phyloP scores from a whole-genome alignment of 2,329 filamentous ascomycete genomes.

The Beauveria sp. region DNA sequence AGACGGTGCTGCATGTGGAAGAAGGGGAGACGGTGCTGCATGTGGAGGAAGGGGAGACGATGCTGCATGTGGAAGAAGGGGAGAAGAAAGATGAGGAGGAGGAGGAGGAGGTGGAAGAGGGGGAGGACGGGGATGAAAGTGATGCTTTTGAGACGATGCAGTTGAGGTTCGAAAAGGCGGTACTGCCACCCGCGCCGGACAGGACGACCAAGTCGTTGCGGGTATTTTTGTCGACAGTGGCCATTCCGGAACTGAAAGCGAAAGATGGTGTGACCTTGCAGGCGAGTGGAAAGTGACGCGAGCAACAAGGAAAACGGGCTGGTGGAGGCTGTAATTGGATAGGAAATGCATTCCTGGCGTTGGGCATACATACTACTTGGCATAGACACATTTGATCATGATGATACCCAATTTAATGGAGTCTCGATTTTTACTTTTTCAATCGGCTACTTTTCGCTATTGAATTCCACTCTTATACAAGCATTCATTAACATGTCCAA shows the following conservation, averaged over 20 bases:
- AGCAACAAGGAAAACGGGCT: neutral
- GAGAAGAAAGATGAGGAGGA: conserved; percentile 14
- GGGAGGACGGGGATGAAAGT: conserved; percentile 18
- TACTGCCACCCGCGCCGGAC: conserved; percentile 37
- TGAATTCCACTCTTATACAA: neutral
- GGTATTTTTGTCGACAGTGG: conserved; percentile 47
- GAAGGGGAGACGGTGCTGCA: conserved; percentile 28
- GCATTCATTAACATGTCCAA: conserved; percentile 1
- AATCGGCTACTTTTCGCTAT: neutral
- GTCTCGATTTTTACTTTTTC: neutral
- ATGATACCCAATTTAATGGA: conserved; percentile 7
- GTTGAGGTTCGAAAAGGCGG: conserved; percentile 47
- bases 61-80: conserved; percentile 25
- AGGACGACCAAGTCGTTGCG: conserved; percentile 48
- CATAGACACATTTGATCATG: neutral
- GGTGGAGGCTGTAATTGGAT: neutral
- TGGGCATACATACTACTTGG: neutral
- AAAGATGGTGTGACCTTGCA: conserved; percentile 41
- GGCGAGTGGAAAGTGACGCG: conserved; percentile 27
- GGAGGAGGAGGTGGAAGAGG: conserved; percentile 17
- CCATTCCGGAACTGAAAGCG: conserved; percentile 48
- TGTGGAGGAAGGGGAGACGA: conserved; percentile 30
- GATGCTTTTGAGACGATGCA: conserved; percentile 51
- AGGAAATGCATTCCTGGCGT: conserved; percentile 7
- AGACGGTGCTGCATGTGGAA: conserved; percentile 31